A percentile compares a stretch with the other conserved stretches of the same genome.
Evolutionary conservation across 441 rosid genomes (phyloP).

Genomic region (Manihot esculenta): DNA sequence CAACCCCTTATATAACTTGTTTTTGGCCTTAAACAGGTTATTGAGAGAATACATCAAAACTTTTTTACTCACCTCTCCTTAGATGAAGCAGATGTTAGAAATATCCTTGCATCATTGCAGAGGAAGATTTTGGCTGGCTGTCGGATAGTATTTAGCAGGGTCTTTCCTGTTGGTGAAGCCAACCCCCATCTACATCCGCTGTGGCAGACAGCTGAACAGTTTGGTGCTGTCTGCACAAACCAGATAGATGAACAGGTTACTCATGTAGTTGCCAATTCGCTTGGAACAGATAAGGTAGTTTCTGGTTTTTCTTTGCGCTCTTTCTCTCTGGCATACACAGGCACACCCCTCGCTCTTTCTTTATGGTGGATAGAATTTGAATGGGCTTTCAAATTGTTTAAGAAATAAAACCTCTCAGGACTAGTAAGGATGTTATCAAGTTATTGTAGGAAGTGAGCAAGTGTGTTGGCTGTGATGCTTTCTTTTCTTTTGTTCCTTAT

Average conservation of each 20-base stretch:
- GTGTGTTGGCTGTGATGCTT: no score
- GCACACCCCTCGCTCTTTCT: no score
- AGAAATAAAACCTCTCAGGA: background rate
- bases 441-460: no score
- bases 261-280: constrained; percentile 94
- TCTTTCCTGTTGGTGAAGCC: constrained; percentile 91
- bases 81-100: constrained; percentile 87
- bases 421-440: no score
- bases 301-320: background rate
- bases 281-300: constrained; percentile 94
- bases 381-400: no score
- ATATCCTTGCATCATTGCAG: constrained; percentile 83
- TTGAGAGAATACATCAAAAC: constrained; percentile 71
- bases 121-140: constrained; percentile 85
- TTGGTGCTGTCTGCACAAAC: constrained; percentile 91
- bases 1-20: constrained; percentile 3
- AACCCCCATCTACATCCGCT: constrained; percentile 90
- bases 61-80: constrained; percentile 72
- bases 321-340: no score
- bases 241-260: constrained; percentile 92
- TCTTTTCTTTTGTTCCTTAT: no score
- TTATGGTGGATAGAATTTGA: no score
- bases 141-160: constrained; percentile 86
- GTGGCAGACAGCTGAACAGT: constrained; percentile 98
- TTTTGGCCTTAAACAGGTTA: constrained; percentile 57